A percentile compares a stretch with the other conserved stretches of the same genome.
Evolutionary conservation across 345 rosid species (phyloP).

Genomic region (Moricandia arvensis): DNA sequence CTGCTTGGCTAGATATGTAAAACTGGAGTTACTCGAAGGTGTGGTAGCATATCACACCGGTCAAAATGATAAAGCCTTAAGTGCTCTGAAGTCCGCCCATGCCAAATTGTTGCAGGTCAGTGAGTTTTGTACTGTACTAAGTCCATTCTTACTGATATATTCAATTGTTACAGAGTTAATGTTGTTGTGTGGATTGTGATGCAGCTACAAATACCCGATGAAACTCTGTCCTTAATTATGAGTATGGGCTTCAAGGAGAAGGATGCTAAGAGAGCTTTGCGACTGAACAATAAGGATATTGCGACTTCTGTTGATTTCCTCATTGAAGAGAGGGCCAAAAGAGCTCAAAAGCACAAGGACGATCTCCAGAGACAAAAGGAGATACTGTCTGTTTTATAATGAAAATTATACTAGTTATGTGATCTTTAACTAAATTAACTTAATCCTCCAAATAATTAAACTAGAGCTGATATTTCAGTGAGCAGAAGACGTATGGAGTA

Average conservation of each 20-base stretch:
- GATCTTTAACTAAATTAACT: neutral
- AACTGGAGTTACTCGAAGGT: constrained; percentile 90
- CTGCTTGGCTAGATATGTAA: constrained; percentile 55
- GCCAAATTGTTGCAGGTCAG: constrained; percentile 71
- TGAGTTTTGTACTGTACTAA: neutral
- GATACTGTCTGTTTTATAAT: constrained; percentile 44
- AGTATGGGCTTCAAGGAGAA: constrained; percentile 78
- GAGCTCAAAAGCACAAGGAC: constrained; percentile 51
- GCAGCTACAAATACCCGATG: constrained; percentile 87
- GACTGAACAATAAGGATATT: constrained; percentile 76
- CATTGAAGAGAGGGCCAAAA: constrained; percentile 65
- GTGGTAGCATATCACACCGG: constrained; percentile 91
- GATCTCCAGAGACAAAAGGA: constrained; percentile 53
- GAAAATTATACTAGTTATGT: neutral
- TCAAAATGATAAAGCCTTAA: constrained; percentile 58
- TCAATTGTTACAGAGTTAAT: neutral
- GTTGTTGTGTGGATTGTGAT: constrained; percentile 3
- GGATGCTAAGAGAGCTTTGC: constrained; percentile 79
- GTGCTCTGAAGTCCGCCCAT: constrained; percentile 68
- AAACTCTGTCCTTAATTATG: constrained; percentile 69
- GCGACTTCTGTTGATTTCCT: constrained; percentile 77
- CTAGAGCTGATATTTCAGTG: constrained; percentile 47
- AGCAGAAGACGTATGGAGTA: constrained; percentile 78
- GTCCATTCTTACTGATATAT: neutral
- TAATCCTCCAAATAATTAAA: neutral